Percentiles rank a stretch among this genome's conserved stretches.
Evolutionary conservation across 768 basidiomycete species (phyloP).

Genomic region (Suillus brevipes): DNA sequence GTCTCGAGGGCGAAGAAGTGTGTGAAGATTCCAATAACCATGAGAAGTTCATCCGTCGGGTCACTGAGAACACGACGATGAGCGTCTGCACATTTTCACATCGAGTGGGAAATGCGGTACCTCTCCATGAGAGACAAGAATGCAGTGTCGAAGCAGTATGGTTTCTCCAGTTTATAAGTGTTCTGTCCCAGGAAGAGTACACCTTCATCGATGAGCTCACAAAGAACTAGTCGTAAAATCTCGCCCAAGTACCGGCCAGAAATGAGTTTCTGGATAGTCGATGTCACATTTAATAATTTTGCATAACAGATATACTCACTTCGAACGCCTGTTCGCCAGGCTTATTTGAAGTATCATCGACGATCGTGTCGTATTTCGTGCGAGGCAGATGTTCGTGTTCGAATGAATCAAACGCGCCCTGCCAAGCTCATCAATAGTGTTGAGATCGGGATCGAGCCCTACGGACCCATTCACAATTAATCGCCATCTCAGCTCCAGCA

Average conservation of each 20-base stretch:
- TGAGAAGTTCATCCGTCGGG: conserved; percentile 93
- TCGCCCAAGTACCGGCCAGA: conserved; percentile 96
- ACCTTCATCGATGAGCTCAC: conserved; percentile 95
- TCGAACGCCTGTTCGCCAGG: conserved; percentile 94
- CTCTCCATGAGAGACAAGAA: conserved; percentile 97
- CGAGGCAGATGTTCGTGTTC: conserved; percentile 92
- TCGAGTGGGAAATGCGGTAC: conserved; percentile 37
- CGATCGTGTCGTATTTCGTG: conserved; percentile 90
- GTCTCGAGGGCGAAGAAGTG: conserved; percentile 98
- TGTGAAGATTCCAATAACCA: conserved; percentile 95
- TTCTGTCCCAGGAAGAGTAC: conserved; percentile 97
- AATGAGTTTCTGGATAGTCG: conserved; percentile 74
- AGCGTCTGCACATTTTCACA: conserved; percentile 1
- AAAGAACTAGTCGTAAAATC: conserved; percentile 91
- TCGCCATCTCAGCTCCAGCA: conserved; percentile 73
- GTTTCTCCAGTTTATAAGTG: conserved; percentile 95
- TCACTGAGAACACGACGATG: conserved; percentile 52
- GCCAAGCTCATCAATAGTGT: conserved; percentile 8
- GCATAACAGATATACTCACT: conserved; percentile 39
- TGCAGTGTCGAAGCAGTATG: conserved; percentile 93
- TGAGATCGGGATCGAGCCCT: not conserved
- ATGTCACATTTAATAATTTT: not conserved
- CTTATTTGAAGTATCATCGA: conserved; percentile 95
- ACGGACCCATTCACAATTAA: conserved; percentile 96
- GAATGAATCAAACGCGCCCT: conserved; percentile 98